Evolutionary conservation across 2,329 filamentous ascomycete species (phyloP), one percentile per base, ranked within the genome.

Genomic region (Claviceps purpurea): DNA sequence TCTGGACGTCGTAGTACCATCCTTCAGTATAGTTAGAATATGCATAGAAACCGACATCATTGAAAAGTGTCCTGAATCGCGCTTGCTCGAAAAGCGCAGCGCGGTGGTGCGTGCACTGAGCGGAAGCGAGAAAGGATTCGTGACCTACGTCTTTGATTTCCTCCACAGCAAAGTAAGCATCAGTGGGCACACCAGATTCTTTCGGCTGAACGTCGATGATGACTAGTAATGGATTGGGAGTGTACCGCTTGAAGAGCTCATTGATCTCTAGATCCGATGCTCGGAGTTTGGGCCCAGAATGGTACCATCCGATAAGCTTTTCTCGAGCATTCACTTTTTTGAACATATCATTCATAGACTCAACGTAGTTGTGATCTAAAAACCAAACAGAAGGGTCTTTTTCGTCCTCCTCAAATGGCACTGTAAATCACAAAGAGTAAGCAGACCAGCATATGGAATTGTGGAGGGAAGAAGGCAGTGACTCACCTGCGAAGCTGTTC

Each of bases 321-420:
- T 98, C 93, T 58, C 88, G 79, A 56, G 93, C 93, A 74, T 98
- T 98, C 77, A 98, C 90, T 75, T 97, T 97, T 78, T 98, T 98
- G 80, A 98, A 98, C 93, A 98, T 98, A 71, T 97, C 93, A 73
- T 93, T 95, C 93, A 98, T 98, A 61, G 85, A 88, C 72, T 98
- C 93, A 70, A 98, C 87, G 65, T 96, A 98, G 79, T 97, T 97
- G 78, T 98, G 93, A 69, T 98, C 93, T 58, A 98, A 74, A 68
- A 97, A 98, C 93, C 93, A 98, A 66, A 98, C 93, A 39, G 91
- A 94, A 3, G 91, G 91, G 67, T 98, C 90, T 73, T 95, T 95
- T 64, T 96, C 93, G 68, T 98, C 93, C 74, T 98, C 93, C 71
- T 98, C 93, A 65, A 98, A 98, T 1, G 93, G 93, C 46, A 97